Evolutionary conservation across 2,329 filamentous ascomycete species (phyloP).

Genomic region (Fonsecaea nubica): DNA sequence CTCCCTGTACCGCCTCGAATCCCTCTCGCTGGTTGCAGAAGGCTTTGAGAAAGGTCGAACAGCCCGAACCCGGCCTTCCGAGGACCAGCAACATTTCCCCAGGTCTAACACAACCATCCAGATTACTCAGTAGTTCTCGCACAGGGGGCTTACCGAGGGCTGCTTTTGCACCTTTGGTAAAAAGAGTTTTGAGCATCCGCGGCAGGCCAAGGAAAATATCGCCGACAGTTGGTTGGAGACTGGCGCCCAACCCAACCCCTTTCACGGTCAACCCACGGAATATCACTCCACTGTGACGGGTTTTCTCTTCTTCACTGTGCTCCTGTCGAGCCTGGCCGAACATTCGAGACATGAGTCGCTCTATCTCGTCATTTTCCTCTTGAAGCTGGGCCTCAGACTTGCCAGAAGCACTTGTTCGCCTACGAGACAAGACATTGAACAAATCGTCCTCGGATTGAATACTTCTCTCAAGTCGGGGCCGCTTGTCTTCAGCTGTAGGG

Average conservation of each 20-base stretch:
- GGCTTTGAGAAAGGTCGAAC: slow-evolving; percentile 73
- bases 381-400: slow-evolving; percentile 33
- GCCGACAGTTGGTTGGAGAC: slow-evolving; percentile 62
- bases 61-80: slow-evolving; percentile 72
- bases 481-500: slow-evolving; percentile 23
- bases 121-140: slow-evolving; percentile 69
- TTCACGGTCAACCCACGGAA: slow-evolving; percentile 75
- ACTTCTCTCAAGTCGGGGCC: slow-evolving; percentile 26
- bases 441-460: slow-evolving; percentile 36
- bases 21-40: slow-evolving; percentile 69
- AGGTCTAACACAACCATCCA: slow-evolving; percentile 72
- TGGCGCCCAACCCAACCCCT: slow-evolving; percentile 71
- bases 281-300: slow-evolving; percentile 71
- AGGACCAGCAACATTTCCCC: slow-evolving; percentile 76
- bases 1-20: slow-evolving; percentile 63
- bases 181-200: slow-evolving; percentile 55
- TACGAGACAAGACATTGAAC: slow-evolving; percentile 36
- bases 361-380: slow-evolving; percentile 38
- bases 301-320: slow-evolving; percentile 72
- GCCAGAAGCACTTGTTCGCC: slow-evolving; percentile 33
- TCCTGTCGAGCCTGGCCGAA: slow-evolving; percentile 70
- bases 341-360: slow-evolving; percentile 69
- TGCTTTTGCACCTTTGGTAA: slow-evolving; percentile 46
- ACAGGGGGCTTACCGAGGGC: slow-evolving; percentile 56
- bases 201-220: slow-evolving; percentile 62